Percentiles rank a stretch among this genome's conserved stretches.
phyloP scores from a whole-genome alignment of 1,284 basidiomycete genomes.

The Irpex rosettiformis region DNA sequence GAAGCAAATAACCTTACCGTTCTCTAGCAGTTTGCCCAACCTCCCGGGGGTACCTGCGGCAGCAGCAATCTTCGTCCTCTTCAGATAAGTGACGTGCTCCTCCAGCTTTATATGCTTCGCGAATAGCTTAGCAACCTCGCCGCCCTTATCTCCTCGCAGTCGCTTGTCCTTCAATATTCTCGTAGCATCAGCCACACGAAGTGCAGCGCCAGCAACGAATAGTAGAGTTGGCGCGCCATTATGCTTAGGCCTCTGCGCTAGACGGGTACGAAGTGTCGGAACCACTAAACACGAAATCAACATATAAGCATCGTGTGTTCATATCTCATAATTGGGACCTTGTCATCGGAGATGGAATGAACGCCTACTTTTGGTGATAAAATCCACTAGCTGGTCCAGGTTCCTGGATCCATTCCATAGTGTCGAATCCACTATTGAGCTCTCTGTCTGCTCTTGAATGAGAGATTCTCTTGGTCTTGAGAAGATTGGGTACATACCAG shows the following conservation, averaged over 20 bases:
- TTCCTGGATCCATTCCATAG: slow-evolving; percentile 66
- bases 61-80: slow-evolving; percentile 69
- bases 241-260: slow-evolving; percentile 68
- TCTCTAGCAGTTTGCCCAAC: slow-evolving; percentile 69
- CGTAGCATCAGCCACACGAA: slow-evolving; percentile 76
- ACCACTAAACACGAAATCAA: slow-evolving; percentile 41
- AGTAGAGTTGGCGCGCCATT: slow-evolving; percentile 77
- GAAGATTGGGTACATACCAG: slow-evolving; percentile 47
- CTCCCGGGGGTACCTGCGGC: slow-evolving; percentile 83
- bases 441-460: slow-evolving; percentile 58
- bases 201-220: slow-evolving; percentile 72
- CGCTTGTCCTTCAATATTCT: slow-evolving; percentile 65
- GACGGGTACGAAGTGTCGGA: slow-evolving; percentile 63
- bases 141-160: slow-evolving; percentile 72
- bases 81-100: slow-evolving; percentile 75
- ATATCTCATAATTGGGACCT: background rate
- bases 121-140: slow-evolving; percentile 82
- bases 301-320: background rate
- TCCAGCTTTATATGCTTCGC: slow-evolving; percentile 83
- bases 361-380: slow-evolving; percentile 63
- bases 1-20: slow-evolving; percentile 41
- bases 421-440: slow-evolving; percentile 70
- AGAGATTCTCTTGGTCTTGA: slow-evolving; percentile 27
- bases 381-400: slow-evolving; percentile 64
- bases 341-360: slow-evolving; percentile 2